phyloP scores from a whole-genome alignment of 306 rosid species.

The Vachellia pachyceras region DNA sequence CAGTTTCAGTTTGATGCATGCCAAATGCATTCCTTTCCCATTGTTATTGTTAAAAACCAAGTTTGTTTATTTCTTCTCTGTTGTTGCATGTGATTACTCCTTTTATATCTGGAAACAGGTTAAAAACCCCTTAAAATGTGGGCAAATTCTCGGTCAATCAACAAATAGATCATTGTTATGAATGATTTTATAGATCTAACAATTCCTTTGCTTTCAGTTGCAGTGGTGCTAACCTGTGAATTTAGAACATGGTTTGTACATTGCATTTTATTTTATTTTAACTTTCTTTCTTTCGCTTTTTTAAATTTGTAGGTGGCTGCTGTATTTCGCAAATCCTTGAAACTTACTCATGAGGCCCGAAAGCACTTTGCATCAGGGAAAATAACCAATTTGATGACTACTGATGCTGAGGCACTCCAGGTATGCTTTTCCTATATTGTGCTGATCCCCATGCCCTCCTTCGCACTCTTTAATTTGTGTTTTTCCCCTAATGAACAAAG shows the following conservation, averaged over 20 bases:
- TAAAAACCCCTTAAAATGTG: not conserved
- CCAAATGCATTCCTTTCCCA: not conserved
- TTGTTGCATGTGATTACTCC: not conserved
- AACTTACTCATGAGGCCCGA: constrained; percentile 96
- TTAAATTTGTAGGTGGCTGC: constrained; percentile 73
- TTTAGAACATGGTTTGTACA: constrained; percentile 15
- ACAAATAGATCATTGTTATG: not conserved
- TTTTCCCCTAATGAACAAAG: too few species aligned
- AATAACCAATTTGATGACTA: constrained; percentile 96
- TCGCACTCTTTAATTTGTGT: not conserved
- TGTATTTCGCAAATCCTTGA: constrained; percentile 91
- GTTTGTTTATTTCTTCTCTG: not conserved
- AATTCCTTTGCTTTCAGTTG: not conserved
- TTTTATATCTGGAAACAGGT: not conserved
- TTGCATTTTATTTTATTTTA: constrained; percentile 18
- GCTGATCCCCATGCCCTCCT: constrained; percentile 20
- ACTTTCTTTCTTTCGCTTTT: too few species aligned
- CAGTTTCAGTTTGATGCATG: not conserved
- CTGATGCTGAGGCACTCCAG: constrained; percentile 96
- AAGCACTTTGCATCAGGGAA: constrained; percentile 93
- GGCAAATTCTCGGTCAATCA: not conserved
- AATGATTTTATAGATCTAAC: not conserved
- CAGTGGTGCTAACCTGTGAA: not conserved
- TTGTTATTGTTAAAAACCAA: not conserved
- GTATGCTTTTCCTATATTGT: constrained; percentile 43